Percentiles rank a stretch among this genome's conserved stretches.
Evolutionary conservation across 495 filamentous ascomycete genomes (phyloP).

Genomic region (Talaromyces proteolyticus): DNA sequence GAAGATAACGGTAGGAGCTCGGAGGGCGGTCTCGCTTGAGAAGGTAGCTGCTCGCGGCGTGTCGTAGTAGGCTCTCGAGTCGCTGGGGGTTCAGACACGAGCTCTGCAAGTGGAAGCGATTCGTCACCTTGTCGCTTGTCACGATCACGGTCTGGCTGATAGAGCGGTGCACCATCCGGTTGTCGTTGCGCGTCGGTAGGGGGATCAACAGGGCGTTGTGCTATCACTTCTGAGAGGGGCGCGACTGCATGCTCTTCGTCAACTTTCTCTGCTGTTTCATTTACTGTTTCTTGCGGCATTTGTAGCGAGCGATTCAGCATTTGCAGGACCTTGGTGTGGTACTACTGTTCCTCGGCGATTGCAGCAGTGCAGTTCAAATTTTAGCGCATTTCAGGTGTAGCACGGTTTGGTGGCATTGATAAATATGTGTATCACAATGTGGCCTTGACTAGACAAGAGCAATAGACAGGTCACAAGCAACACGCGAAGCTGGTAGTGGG

Average conservation of each 20-base stretch:
- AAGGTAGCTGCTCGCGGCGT: conserved; percentile 1
- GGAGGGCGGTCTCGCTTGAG: background rate
- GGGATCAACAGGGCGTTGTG: background rate
- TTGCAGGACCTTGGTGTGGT: too few relatives aligned
- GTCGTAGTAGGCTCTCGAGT: background rate
- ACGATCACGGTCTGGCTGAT: too few relatives aligned
- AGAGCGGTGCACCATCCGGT: background rate
- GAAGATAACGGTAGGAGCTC: conserved; percentile 33
- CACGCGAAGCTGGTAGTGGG: too few relatives aligned
- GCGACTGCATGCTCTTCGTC: conserved; percentile 3
- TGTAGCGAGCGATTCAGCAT: too few relatives aligned
- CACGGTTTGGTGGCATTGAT: too few relatives aligned
- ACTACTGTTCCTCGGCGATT: too few relatives aligned
- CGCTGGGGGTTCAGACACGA: conserved; percentile 3
- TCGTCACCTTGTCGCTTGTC: conserved; percentile 53
- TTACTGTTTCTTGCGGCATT: background rate
- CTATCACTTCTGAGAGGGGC: background rate
- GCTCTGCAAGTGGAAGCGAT: conserved; percentile 2
- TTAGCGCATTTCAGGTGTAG: too few relatives aligned
- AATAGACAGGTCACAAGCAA: too few relatives aligned
- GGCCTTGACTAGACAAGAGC: too few relatives aligned
- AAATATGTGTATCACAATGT: too few relatives aligned
- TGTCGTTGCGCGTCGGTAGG: background rate
- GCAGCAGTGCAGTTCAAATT: too few relatives aligned
- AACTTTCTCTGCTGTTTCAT: background rate